These are phyloP conservation scores for Vaccinium vitisidaea DNA, from an alignment of 148 eudicot genomes.

Conservation along the genomic window DNA sequence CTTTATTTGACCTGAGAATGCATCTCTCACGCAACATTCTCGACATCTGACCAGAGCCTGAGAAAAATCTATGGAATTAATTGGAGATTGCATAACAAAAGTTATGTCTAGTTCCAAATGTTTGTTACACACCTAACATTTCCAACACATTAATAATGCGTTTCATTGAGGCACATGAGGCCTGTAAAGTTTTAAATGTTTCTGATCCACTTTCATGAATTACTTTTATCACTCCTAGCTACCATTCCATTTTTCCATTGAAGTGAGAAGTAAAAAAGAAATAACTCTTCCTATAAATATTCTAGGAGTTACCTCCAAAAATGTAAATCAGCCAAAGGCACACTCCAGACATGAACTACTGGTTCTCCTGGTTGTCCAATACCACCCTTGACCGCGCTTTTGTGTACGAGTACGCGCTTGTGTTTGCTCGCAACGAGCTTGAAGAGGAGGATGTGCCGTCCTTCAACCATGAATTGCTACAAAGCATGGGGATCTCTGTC, in stretches of 20 bases:
- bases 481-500: constrained; percentile 35
- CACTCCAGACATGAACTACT: constrained; percentile 27
- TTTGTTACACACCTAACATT: not conserved
- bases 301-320: not conserved
- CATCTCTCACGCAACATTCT: too few relatives aligned
- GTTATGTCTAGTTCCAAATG: not conserved
- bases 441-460: constrained; percentile 28
- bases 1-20: too few relatives aligned
- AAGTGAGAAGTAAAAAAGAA: not conserved
- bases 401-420: constrained; percentile 28
- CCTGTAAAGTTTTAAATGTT: not conserved
- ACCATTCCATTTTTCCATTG: not conserved
- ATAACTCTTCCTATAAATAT: not conserved
- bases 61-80: not conserved
- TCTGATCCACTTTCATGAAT: not conserved
- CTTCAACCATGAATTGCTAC: constrained; percentile 50
- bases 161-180: not conserved
- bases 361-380: constrained; percentile 45
- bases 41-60: too few relatives aligned
- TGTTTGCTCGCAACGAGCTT: constrained; percentile 35
- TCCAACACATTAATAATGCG: not conserved
- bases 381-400: constrained; percentile 28
- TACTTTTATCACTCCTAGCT: not conserved
- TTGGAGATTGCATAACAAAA: not conserved
- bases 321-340: not conserved